phyloP scores from a whole-genome alignment of 306 rosid species.

The Mimosa pudica region DNA sequence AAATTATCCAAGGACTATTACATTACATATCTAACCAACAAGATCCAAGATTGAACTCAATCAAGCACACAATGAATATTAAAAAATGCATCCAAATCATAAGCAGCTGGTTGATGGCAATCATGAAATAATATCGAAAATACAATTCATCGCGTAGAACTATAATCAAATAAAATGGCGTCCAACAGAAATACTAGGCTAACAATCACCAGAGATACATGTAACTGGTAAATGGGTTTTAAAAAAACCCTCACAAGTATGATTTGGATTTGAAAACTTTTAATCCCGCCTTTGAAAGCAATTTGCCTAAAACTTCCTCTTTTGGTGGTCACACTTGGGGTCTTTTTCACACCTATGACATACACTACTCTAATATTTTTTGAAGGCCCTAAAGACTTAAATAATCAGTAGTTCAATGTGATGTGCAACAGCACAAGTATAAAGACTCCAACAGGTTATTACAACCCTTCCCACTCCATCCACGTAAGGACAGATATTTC shows the following conservation, averaged over 20 bases:
- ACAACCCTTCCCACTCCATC: not conserved
- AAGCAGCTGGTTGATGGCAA: constrained; percentile 6
- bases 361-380: not conserved
- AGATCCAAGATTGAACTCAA: constrained; percentile 11
- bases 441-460: not conserved
- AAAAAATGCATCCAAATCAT: constrained; percentile 9
- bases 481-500: not conserved
- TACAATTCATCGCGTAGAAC: not conserved
- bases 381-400: not conserved
- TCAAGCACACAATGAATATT: not conserved
- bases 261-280: constrained; percentile 7
- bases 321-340: not conserved
- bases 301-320: not conserved
- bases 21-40: not conserved
- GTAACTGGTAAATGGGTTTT: not conserved
- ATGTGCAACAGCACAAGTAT: not conserved
- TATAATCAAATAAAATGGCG: constrained; percentile 3
- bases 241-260: not conserved
- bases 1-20: not conserved
- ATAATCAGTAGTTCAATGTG: not conserved
- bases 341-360: not conserved
- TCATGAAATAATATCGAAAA: constrained; percentile 16
- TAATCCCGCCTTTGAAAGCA: constrained; percentile 16
- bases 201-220: not conserved
- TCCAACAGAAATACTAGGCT: constrained; percentile 3